Evolutionary conservation across 345 rosid species (phyloP).

Genomic region (Salix brachista): DNA sequence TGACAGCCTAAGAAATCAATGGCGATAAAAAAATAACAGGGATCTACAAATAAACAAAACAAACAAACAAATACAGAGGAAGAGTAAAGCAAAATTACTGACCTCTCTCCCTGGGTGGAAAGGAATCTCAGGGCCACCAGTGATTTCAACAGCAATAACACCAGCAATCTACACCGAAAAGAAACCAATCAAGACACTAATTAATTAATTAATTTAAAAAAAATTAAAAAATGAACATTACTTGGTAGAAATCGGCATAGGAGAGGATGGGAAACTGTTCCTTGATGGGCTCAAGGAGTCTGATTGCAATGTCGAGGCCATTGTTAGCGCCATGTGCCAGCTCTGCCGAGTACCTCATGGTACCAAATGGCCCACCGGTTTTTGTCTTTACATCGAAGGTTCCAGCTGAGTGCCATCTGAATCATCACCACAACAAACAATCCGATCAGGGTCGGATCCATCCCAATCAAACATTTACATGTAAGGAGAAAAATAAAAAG

Average conservation of each 20-base stretch:
- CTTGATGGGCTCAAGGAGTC: conserved; percentile 84
- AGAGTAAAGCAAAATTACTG: conserved; percentile 7
- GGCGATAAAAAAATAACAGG: too few species aligned
- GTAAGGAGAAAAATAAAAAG: not conserved
- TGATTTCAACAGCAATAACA: conserved; percentile 83
- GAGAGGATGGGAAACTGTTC: conserved; percentile 68
- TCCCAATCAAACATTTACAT: not conserved
- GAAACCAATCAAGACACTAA: not conserved
- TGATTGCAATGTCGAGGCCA: conserved; percentile 79
- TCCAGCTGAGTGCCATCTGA: conserved; percentile 98
- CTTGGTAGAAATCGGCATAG: conserved; percentile 84
- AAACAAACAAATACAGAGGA: not conserved
- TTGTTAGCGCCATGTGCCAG: conserved; percentile 75
- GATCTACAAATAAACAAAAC: not conserved
- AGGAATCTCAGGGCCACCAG: conserved; percentile 96
- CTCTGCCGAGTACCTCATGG: conserved; percentile 66
- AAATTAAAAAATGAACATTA: not conserved
- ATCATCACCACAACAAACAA: not conserved
- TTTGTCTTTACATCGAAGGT: conserved; percentile 72
- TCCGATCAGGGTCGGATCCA: not conserved
- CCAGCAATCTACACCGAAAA: conserved; percentile 62
- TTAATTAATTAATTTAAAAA: not conserved
- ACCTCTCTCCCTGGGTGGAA: conserved; percentile 98
- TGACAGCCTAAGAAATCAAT: too few species aligned
- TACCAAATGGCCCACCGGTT: conserved; percentile 95